phyloP scores from a whole-genome alignment of 768 basidiomycete genomes.

The Gloeophyllum trabeum region DNA sequence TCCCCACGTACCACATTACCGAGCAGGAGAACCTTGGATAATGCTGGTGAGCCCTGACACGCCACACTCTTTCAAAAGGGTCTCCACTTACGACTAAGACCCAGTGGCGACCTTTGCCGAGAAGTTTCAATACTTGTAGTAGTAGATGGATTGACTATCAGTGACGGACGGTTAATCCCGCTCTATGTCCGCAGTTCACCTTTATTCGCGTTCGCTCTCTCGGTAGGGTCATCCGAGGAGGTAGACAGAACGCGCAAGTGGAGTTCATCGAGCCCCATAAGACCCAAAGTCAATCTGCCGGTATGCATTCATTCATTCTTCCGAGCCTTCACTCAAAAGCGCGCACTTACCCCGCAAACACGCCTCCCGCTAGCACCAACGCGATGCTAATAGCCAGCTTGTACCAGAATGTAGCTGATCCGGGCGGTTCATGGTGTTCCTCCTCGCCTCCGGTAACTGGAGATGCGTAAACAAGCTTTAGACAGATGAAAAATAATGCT shows the following conservation, averaged over 20 bases:
- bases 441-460: background rate
- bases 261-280: slow-evolving; percentile 91
- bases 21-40: slow-evolving; percentile 62
- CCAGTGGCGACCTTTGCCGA: slow-evolving; percentile 56
- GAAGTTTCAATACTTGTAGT: slow-evolving; percentile 30
- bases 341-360: slow-evolving; percentile 75
- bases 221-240: slow-evolving; percentile 64
- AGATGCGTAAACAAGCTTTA: no score
- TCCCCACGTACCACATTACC: slow-evolving; percentile 81
- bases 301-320: no score
- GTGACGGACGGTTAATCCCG: background rate
- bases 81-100: slow-evolving; percentile 77
- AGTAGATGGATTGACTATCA: no score
- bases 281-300: slow-evolving; percentile 83
- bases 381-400: slow-evolving; percentile 55
- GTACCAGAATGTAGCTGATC: slow-evolving; percentile 61
- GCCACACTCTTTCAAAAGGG: no score
- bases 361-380: slow-evolving; percentile 78
- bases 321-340: no score
- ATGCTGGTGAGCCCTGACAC: background rate
- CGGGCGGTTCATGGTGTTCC: slow-evolving; percentile 18
- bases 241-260: slow-evolving; percentile 78
- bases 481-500: no score
- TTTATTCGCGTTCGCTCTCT: slow-evolving; percentile 60
- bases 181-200: slow-evolving; percentile 35